phyloP scores from a whole-genome alignment of 257 asterid species.

The Solanum etuberosum region DNA sequence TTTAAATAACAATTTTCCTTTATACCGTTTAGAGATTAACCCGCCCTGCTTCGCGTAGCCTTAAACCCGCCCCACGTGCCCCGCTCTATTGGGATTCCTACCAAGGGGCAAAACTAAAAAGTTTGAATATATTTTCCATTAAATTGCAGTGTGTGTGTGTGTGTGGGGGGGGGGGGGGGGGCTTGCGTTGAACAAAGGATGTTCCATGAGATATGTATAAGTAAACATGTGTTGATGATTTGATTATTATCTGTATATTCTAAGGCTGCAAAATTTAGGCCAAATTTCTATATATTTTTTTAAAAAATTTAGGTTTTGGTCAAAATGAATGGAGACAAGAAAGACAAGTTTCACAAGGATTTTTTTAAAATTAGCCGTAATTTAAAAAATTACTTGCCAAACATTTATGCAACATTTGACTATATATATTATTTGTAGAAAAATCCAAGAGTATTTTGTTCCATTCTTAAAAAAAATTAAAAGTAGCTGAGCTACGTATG shows the following conservation, averaged over 20 bases:
- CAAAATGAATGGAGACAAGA: not conserved
- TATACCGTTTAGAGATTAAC: no score
- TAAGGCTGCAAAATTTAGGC: not conserved
- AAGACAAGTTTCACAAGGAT: not conserved
- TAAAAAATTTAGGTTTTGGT: not conserved
- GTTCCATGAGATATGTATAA: not conserved
- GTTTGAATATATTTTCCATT: not conserved
- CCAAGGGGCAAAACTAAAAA: not conserved
- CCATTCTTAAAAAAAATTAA: not conserved
- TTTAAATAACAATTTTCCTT: no score
- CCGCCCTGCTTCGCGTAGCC: not conserved
- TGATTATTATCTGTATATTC: not conserved
- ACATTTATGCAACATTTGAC: not conserved
- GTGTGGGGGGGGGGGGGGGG: accelerated
- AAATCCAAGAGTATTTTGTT: not conserved
- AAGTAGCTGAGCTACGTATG: not conserved
- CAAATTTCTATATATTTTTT: not conserved
- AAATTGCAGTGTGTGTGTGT: not conserved
- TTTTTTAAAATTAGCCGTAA: not conserved
- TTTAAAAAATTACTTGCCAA: not conserved
- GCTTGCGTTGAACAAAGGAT: not conserved
- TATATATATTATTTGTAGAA: not conserved
- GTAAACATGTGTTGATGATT: not conserved
- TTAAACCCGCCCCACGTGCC: no score
- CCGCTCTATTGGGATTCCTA: not conserved